Conservation (phyloP, 2,329 filamentous ascomycete species). For the Lachnellula subtilissima region DNA sequence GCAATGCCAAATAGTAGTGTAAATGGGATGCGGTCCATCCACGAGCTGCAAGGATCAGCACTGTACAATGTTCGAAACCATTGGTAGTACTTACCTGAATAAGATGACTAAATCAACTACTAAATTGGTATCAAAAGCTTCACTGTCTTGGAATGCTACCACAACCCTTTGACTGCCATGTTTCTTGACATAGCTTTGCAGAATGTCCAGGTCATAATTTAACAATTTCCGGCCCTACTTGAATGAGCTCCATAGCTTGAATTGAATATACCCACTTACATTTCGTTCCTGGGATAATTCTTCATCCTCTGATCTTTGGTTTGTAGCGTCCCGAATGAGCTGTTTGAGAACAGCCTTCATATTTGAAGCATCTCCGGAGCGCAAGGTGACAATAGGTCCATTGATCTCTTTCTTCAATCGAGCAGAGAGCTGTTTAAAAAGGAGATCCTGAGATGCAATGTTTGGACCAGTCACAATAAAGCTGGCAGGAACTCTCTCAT, state of each 20-base stretch:
- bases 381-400: constrained; percentile 60
- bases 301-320: constrained; percentile 46
- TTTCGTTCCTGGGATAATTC: constrained; percentile 43
- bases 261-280: constrained; percentile 34
- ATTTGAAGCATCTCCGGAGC: constrained; percentile 67
- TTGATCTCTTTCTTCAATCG: constrained; percentile 42
- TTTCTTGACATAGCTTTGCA: constrained; percentile 55
- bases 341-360: constrained; percentile 69
- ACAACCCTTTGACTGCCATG: constrained; percentile 56
- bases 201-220: constrained; percentile 72
- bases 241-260: not conserved
- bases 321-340: constrained; percentile 63
- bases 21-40: constrained; percentile 73
- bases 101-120: constrained; percentile 67
- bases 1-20: constrained; percentile 74
- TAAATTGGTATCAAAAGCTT: constrained; percentile 71
- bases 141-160: constrained; percentile 74
- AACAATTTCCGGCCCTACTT: constrained; percentile 59
- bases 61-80: not conserved
- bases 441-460: constrained; percentile 66
- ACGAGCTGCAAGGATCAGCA: constrained; percentile 42
- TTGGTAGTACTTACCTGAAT: constrained; percentile 51
- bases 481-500: constrained; percentile 48
- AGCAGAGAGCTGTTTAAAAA: constrained; percentile 67
- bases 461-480: constrained; percentile 76